Base-by-base conservation (phyloP, 306 rosid genomes). In the Adenanthera pavonina region DNA sequence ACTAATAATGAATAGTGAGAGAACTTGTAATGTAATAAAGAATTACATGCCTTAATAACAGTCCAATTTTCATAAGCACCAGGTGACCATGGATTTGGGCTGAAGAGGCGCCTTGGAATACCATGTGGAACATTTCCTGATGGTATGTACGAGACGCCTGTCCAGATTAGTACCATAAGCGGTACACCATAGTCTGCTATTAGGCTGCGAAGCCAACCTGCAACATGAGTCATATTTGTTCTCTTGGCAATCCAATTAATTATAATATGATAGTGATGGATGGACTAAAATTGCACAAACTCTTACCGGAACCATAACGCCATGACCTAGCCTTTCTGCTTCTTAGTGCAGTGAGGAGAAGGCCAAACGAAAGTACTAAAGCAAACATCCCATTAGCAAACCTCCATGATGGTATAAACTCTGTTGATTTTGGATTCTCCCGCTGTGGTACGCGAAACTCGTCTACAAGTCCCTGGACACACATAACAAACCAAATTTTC, bases 1-100 rank as follows among this genome's bases (percentile, higher is more conserved):
- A 41, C n/a, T 25, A 56, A 30, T 68, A 75, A 83, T 35, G 6
- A 12, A 36, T 17, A 15, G n/a, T 61, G 17, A 62, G 48, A 53
- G 35, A 70, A 65, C 40, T 78, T 14, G 35, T 62, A 33, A 59
- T 25, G 38, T 16, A 34, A 11, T 61, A 33, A 11, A 68, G 6
- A 16, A 75, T 13, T 43, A 59, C 94, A 72, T 88, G 84, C 99
- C 98, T 93, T 92, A 64, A 95, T 70, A 46, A 96, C 97, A 48
- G 97, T 96, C 99, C 99, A 96, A 82, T 96, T 96, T 8, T 89
- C 97, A 34, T 96, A 96, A 49, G 99, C 99, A 82, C 99, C 99
- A 8, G 94, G 97, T 38, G 99, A 93, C 99, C 99, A 96, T 1
- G 99, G 99, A 76, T 96, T 92, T n/a, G 99, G 99, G 84, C 99